These are phyloP conservation scores for Diutina mesorugosa DNA, from an alignment of 1,139 yeast genomes.

Conservation along the genomic window DNA sequence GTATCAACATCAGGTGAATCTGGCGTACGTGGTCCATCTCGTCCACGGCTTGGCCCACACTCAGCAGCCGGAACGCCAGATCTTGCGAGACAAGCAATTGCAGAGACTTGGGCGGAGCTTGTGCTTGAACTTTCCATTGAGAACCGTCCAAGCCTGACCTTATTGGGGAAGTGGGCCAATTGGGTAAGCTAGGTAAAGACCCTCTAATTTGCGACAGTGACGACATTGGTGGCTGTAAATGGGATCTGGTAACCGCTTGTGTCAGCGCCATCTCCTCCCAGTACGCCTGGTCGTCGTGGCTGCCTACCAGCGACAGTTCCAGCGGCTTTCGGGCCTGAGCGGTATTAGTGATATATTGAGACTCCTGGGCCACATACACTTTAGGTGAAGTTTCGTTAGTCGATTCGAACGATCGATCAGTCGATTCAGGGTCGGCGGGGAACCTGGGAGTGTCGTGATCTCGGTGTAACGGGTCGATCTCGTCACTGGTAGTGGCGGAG, in stretches of 20 bases:
- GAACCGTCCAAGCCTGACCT: not conserved
- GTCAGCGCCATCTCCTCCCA: not conserved
- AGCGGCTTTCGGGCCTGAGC: not conserved
- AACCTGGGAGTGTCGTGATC: not conserved
- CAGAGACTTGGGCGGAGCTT: not conserved
- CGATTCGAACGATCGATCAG: not conserved
- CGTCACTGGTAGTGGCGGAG: not conserved
- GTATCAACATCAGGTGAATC: not conserved
- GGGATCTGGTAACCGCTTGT: not conserved
- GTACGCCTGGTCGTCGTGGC: not conserved
- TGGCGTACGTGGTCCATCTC: not conserved
- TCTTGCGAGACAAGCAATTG: not conserved
- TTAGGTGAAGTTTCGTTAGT: not conserved
- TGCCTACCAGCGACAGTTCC: not conserved
- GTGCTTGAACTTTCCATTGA: too few relatives aligned
- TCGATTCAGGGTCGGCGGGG: not conserved
- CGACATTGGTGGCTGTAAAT: not conserved
- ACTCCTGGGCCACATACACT: not conserved
- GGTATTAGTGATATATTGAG: not conserved
- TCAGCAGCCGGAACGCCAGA: not conserved
- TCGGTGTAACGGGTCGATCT: not conserved
- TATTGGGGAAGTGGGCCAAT: not conserved
- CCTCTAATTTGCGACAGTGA: not conserved
- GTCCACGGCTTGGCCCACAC: not conserved
- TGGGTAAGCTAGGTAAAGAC: not conserved